Percentiles rank a stretch among this genome's conserved stretches.
Evolutionary conservation across 1,139 yeast species (phyloP).

Genomic region (Spencermartinsiella ligniputridi): DNA sequence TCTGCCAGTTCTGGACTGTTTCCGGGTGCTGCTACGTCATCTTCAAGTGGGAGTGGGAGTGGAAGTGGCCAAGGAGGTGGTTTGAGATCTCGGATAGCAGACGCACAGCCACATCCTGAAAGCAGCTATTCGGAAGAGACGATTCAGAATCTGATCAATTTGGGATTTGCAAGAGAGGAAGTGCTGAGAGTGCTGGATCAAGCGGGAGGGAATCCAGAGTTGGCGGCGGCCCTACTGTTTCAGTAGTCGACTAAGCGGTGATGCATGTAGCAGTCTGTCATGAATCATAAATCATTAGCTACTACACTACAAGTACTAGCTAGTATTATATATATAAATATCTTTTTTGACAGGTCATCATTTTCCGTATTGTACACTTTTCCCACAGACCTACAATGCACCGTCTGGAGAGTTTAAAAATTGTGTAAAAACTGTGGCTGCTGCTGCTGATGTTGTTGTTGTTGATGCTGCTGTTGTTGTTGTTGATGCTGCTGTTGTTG

Average conservation of each 20-base stretch:
- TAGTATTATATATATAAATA: too few species aligned
- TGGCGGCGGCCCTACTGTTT: slow-evolving; percentile 78
- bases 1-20: slow-evolving; percentile 3
- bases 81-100: slow-evolving; percentile 13
- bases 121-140: slow-evolving; percentile 41
- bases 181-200: slow-evolving; percentile 61
- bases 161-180: slow-evolving; percentile 68
- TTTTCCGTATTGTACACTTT: too few species aligned
- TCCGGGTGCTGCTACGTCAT: slow-evolving; percentile 2
- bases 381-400: too few species aligned
- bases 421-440: slow-evolving; percentile 10
- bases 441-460: slow-evolving; percentile 9
- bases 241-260: too few species aligned
- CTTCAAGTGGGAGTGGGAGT: slow-evolving; percentile 19
- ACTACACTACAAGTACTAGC: too few species aligned
- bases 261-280: too few species aligned
- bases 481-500: too few species aligned
- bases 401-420: too few species aligned
- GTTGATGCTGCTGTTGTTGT: too few species aligned
- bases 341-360: too few species aligned
- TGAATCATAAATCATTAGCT: too few species aligned
- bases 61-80: slow-evolving; percentile 25
- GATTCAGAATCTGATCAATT: slow-evolving; percentile 50
- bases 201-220: slow-evolving; percentile 72
- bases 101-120: slow-evolving; percentile 19